Base-by-base conservation (phyloP, 2,329 filamentous ascomycete genomes). In the Neoarthrinium moseri region DNA sequence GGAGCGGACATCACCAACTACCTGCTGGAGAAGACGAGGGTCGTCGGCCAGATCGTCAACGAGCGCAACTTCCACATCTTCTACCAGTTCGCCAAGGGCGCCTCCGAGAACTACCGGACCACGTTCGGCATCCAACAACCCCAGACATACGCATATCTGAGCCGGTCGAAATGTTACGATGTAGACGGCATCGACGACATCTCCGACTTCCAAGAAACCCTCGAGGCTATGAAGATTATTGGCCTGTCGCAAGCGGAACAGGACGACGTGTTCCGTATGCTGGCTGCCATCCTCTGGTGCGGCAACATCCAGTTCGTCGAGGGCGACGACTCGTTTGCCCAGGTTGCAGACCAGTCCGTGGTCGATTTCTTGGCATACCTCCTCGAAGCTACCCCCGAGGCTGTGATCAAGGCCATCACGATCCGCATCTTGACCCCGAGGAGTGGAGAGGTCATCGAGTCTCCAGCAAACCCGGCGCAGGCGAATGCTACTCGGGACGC, bases 31-130 rank as follows among this genome's bases (percentile, higher is more conserved):
- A 97, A 97, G 75, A 86, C 89, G 38, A 81, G 94, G 72, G 94
- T 99, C 15, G 91, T 96, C 8, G 91, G 92, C 13, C 94, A 97
- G 72, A 97, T 97, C 57, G 77, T 74, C 48, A 95, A 96, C 66
- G 94, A 99, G 77, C 84, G 94, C 57, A 97, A 96, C 71, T 99
- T 99, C 69, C 94, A 99, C 71, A 97, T 99, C 60, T 99, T 99
- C 68, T 99, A 99, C 71, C 94, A 99, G 68, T 96, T 97, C 68
- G 89, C 94, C 37, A 99, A 97, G 71, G 91, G 89, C 4, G 92
- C 92, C 8, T 87, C 91, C n/a, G 78, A 86, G 56, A 82, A 86
- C 48, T 95, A 97, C 68, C 80, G 90, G 64, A 84, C 94, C 60
- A 84, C 76, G n/a, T 96, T 89, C 62, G 94, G 94, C 41, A 76